Base-by-base conservation (phyloP, 2,329 filamentous ascomycete genomes). In the Sphaerostilbella broomeana region DNA sequence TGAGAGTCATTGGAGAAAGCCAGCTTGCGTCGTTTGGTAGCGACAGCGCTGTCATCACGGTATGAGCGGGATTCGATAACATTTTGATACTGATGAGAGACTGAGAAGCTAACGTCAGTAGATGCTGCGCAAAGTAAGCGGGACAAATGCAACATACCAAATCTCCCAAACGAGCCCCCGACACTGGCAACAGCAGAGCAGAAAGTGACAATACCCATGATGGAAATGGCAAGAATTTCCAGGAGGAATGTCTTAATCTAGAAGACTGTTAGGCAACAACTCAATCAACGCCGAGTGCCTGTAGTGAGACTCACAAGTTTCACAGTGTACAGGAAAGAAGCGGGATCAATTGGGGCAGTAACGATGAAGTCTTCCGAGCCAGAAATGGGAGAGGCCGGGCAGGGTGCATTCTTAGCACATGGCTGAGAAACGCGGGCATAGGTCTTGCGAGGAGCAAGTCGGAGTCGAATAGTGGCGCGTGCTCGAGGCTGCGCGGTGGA, bases 21-120 rank as follows among this genome's bases (percentile, higher is more conserved):
- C 16, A 57, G 40, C 38, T 55, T 59, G 42, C 47, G 36, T 13
- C 54, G 52, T 45, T 59, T 58, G 41, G 47, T 55, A 37, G 46
- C 36, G 15, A 51, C 46, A 37, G 46, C 36, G 15, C 51, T 46
- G 21, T 22, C 29, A 33, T 40, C 29, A 12, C 19, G 11, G 22
- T 11, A 9, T 11, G 22, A 12, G 15, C 19, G 29, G 15, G 18
- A 13, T 6, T 35, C 24, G 12, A 27, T 19, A 5, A 40, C 24
- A 1, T 18, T 46, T 10, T 54, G 51, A 10, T 53, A 48, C 21
- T 47, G 47, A n/a, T 48, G 48, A 20, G 44, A 38, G 11, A 56
- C 55, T 58, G n/a, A 17, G 17, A 35, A 2, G 4, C 12, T 11
- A 26, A 17, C 11, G 15, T 10, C 11, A 18, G 15, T 32, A 32